These are phyloP conservation scores for Fusarium falciforme DNA, from an alignment of 2,329 filamentous ascomycete species.

Conservation along the genomic window DNA sequence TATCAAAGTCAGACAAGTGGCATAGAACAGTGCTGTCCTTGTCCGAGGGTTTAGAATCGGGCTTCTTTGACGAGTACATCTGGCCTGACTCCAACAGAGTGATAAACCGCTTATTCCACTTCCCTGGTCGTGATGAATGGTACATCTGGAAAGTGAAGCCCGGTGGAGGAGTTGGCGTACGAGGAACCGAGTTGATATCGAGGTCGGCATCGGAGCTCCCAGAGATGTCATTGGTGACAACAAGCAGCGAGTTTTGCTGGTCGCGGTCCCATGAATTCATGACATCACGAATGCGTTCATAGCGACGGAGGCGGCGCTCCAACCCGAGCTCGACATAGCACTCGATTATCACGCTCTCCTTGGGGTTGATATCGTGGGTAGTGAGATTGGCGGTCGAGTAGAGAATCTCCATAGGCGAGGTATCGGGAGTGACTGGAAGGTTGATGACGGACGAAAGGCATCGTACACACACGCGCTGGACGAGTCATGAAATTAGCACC, in stretches of 20 bases:
- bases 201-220: conserved; percentile 71
- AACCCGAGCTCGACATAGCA: conserved; percentile 80
- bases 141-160: conserved; percentile 79
- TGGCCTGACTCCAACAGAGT: conserved; percentile 82
- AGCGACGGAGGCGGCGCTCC: conserved; percentile 83
- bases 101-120: conserved; percentile 89
- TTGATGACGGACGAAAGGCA: conserved; percentile 76
- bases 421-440: conserved; percentile 79
- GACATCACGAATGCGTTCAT: conserved; percentile 87
- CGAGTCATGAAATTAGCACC: conserved; percentile 19
- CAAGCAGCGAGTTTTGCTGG: conserved; percentile 77
- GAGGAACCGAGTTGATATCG: conserved; percentile 72
- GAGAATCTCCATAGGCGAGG: conserved; percentile 79
- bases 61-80: conserved; percentile 76
- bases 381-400: conserved; percentile 73
- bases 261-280: conserved; percentile 95
- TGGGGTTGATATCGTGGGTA: conserved; percentile 71
- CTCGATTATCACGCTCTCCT: conserved; percentile 79
- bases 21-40: conserved; percentile 80
- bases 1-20: conserved; percentile 91
- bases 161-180: conserved; percentile 66
- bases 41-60: conserved; percentile 65
- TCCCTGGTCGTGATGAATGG: conserved; percentile 83
- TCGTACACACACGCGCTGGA: conserved; percentile 75
- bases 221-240: conserved; percentile 69